Conservation (phyloP, 306 rosid species). For the Lathyrus tuberosus region DNA sequence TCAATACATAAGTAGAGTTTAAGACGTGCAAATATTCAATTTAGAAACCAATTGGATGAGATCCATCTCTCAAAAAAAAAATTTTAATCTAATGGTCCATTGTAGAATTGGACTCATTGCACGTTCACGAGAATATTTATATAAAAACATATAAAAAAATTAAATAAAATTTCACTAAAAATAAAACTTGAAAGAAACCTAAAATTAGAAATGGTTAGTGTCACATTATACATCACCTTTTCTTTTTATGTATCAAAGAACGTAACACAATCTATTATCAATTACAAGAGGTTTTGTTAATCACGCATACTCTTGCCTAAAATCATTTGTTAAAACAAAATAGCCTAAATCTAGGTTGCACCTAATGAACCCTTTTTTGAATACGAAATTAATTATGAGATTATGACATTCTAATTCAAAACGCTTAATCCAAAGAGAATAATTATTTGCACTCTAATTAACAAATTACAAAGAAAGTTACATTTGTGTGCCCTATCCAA, state of each 20-base stretch:
- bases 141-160: too few relatives aligned
- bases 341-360: constrained; percentile 16
- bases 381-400: background rate
- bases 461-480: background rate
- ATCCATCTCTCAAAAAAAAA: too few relatives aligned
- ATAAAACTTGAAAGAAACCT: constrained; percentile 34
- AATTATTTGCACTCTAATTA: background rate
- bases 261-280: background rate
- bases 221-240: background rate
- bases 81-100: too few relatives aligned
- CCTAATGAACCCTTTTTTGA: constrained; percentile 8
- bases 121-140: too few relatives aligned
- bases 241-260: background rate
- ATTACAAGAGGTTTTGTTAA: background rate
- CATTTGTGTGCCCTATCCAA: background rate
- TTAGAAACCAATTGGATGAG: background rate
- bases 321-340: background rate
- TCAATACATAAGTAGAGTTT: background rate
- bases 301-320: background rate
- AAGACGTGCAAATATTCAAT: background rate
- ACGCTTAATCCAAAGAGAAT: background rate
- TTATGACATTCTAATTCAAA: background rate
- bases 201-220: constrained; percentile 19
- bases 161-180: constrained; percentile 19
- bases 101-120: too few relatives aligned